Evolutionary conservation across 2,329 filamentous ascomycete genomes (phyloP).

Genomic region (Diaporthe citriasiana): DNA sequence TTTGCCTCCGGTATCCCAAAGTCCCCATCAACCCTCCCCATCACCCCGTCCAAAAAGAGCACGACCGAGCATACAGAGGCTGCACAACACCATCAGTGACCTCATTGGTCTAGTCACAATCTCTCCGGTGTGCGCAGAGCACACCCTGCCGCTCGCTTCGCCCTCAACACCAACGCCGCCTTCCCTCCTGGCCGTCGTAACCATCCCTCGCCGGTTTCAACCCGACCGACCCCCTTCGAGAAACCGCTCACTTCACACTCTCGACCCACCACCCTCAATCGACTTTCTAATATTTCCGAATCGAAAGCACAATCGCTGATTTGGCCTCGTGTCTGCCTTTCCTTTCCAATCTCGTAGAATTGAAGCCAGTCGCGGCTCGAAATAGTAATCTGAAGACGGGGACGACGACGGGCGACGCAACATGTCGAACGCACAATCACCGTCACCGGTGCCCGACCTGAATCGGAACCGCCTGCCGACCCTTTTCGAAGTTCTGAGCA

Average conservation of each 20-base stretch:
- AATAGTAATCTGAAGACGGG: slow-evolving; percentile 13
- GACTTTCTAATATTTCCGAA: slow-evolving; percentile 22
- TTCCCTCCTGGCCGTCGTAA: slow-evolving; percentile 28
- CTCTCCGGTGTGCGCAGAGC: slow-evolving; percentile 34
- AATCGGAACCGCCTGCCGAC: slow-evolving; percentile 89
- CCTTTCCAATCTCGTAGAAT: neutral
- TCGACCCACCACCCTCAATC: slow-evolving; percentile 23
- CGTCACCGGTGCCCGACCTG: slow-evolving; percentile 71
- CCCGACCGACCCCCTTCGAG: slow-evolving; percentile 18
- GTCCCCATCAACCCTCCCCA: slow-evolving; percentile 27
- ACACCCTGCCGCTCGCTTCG: slow-evolving; percentile 39
- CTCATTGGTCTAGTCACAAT: slow-evolving; percentile 33
- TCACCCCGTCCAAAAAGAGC: slow-evolving; percentile 22
- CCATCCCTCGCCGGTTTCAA: slow-evolving; percentile 21
- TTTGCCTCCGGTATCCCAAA: slow-evolving; percentile 28
- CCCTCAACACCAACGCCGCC: slow-evolving; percentile 13
- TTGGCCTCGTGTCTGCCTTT: neutral
- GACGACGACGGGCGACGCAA: slow-evolving; percentile 41
- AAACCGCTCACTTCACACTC: slow-evolving; percentile 15
- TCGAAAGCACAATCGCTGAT: slow-evolving; percentile 22
- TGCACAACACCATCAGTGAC: slow-evolving; percentile 36
- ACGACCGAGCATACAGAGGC: slow-evolving; percentile 32
- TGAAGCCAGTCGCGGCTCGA: slow-evolving; percentile 24
- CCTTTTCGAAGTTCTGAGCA: slow-evolving; percentile 94
- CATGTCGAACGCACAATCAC: slow-evolving; percentile 56